phyloP scores from a whole-genome alignment of 2,329 filamentous ascomycete genomes.

The Aspergillus melleus region DNA sequence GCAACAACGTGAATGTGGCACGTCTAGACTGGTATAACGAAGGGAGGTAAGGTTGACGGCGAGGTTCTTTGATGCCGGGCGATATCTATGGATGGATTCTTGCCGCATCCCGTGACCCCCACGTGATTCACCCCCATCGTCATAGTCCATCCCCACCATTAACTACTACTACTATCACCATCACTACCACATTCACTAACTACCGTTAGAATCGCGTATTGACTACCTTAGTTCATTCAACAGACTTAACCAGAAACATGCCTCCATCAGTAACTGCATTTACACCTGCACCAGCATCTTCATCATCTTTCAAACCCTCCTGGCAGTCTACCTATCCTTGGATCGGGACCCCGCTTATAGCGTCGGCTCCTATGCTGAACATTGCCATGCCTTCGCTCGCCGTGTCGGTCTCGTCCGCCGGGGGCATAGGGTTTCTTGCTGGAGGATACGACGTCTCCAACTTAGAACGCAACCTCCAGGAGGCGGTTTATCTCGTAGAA shows the following conservation, averaged over 20 bases:
- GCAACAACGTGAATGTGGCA: too few relatives aligned
- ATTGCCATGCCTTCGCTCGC: slow-evolving; percentile 60
- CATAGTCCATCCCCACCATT: too few relatives aligned
- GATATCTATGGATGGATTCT: too few relatives aligned
- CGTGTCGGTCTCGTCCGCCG: slow-evolving; percentile 58
- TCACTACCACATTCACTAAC: too few relatives aligned
- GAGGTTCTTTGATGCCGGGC: not conserved
- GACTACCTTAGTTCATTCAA: not conserved
- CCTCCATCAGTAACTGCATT: not conserved
- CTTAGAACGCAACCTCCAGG: slow-evolving; percentile 31
- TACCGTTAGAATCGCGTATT: too few relatives aligned
- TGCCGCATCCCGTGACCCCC: not conserved
- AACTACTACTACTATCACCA: too few relatives aligned
- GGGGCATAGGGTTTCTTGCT: slow-evolving; percentile 56
- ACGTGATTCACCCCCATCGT: not conserved
- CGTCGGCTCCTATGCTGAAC: slow-evolving; percentile 68
- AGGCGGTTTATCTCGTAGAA: slow-evolving; percentile 26
- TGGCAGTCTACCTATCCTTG: slow-evolving; percentile 56
- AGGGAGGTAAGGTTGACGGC: not conserved
- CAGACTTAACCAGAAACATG: not conserved
- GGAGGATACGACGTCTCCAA: slow-evolving; percentile 53
- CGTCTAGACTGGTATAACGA: too few relatives aligned
- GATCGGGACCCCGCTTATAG: slow-evolving; percentile 58
- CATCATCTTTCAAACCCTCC: slow-evolving; percentile 17
- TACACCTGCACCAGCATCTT: too few relatives aligned